Evolutionary conservation across 2,329 filamentous ascomycete species (phyloP), one percentile per base, ranked within the genome.

Genomic region (Arthroderma sp.): DNA sequence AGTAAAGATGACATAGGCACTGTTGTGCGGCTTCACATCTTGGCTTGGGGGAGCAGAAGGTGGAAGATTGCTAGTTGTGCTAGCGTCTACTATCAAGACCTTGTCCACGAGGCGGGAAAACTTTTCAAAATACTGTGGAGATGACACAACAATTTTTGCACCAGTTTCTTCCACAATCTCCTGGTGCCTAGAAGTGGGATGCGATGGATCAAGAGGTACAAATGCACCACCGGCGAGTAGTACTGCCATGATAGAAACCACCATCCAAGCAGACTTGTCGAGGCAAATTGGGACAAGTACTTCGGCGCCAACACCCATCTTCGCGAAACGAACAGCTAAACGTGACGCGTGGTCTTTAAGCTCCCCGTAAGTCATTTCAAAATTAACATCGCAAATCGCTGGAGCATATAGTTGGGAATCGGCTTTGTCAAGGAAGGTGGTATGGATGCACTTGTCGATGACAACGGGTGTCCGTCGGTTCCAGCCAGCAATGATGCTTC

Each of bases 1-100:
- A 0, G 85, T 93, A 58, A 84, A 93, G 1, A 93, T 80, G n/a
- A 83, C 75, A 56, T 93, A 93, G 4, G 83, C 80, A 1, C 84
- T 57, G 29, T 50, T 49, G 29, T 40, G 31, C 5, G 49, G 46
- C 6, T 43, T 47, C 28, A 38, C 44, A 29, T 43, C 36, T 32
- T 33, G 5, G 4, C 5, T 31, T 7, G 15, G n/a, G 15, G 40
- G 5, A 8, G 32, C 6, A 2, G 80, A 61, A 0, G 72, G 69
- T 1, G 70, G 70, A 45, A 78, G 68, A 1, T 73, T 69, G 50
- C 78, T 75, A 1, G 68, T 53, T 22, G 77, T 57, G 36, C 68
- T 67, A n/a, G 73, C 65, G 48, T 79, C 74, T 38, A 75, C 71
- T 5, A 69, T 70, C 52, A 71, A 73, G 15, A 51, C 52, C 31